Base-by-base conservation (phyloP, 2,329 filamentous ascomycete genomes). In the Thielaviopsis cerberus region DNA sequence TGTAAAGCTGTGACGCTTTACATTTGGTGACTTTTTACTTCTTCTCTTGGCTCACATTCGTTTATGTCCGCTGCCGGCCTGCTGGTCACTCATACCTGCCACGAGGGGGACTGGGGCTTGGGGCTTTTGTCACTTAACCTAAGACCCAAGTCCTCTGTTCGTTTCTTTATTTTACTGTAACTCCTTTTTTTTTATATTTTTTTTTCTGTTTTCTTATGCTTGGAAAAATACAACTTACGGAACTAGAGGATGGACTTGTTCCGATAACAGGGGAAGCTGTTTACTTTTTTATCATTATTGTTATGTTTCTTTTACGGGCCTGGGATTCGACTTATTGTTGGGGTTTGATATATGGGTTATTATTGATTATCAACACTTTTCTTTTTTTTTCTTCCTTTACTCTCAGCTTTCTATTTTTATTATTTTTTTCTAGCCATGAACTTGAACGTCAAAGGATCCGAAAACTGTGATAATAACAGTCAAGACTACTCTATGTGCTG, bases 1-100 rank as follows among this genome's bases (percentile, higher is more conserved):
- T 58, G 53, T 58, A 56, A 54, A 54, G 15, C 10, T 17, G 25
- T 51, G 11, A 25, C 53, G 25, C 13, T 22, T 51, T 23, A 50
- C n/a, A 22, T 6, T 51, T 30, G 26, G 4, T 22, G 7, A 34
- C 13, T 26, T 51, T 53, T 41, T 48, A 25, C 26, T 54, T 59
- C 37, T 61, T 48, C 53, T 59, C 57, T 59, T 34, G 51, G 56
- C 30, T 51, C 30, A 55, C 57, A 51, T 53, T 59, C 52, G 13
- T 61, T 55, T 51, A 17, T 57, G 34, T 53, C 22, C 45, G 45
- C 55, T 55, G 59, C 55, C 24, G 45, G 41, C 25, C 55, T 50
- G 59, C 55, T 30, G 51, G 41, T 48, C 55, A 54, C 23, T 37
- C 41, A 30, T 30, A 11, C 27, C 27, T 30, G 27, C n/a, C n/a